phyloP scores from a whole-genome alignment of 495 filamentous ascomycete genomes.

The Halenospora varia region DNA sequence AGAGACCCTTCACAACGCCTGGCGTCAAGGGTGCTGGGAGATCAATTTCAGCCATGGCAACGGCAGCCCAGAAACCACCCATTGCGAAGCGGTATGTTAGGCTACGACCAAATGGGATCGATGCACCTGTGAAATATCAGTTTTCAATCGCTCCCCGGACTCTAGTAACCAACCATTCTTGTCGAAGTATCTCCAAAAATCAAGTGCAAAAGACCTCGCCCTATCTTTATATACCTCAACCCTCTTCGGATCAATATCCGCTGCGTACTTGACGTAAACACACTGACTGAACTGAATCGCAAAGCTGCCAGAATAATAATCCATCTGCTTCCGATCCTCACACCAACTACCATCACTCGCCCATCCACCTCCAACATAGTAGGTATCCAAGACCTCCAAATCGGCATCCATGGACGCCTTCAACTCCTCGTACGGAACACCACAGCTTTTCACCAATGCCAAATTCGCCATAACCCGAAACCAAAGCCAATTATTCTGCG shows the following conservation, averaged over 20 bases:
- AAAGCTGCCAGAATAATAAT: conserved; percentile 61
- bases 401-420: conserved; percentile 41
- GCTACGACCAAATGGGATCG: conserved; percentile 70
- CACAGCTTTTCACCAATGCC: conserved; percentile 48
- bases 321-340: conserved; percentile 47
- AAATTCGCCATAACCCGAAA: conserved; percentile 61
- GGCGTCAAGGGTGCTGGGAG: conserved; percentile 63
- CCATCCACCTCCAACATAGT: conserved; percentile 59
- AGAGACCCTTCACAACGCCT: conserved; percentile 78
- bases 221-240: conserved; percentile 46
- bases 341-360: conserved; percentile 46
- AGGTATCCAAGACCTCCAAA: conserved; percentile 55
- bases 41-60: conserved; percentile 66
- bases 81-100: conserved; percentile 76
- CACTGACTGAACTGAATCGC: conserved; percentile 58
- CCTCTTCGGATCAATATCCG: conserved; percentile 45
- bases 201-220: conserved; percentile 45
- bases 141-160: no score
- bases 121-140: conserved; percentile 42
- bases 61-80: conserved; percentile 72
- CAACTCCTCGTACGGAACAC: conserved; percentile 39
- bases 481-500: conserved; percentile 42
- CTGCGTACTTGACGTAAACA: conserved; percentile 51
- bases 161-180: conserved; percentile 26
- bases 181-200: conserved; percentile 57